Base-by-base conservation (phyloP, 2,329 filamentous ascomycete genomes). In the Apiospora phragmitis region DNA sequence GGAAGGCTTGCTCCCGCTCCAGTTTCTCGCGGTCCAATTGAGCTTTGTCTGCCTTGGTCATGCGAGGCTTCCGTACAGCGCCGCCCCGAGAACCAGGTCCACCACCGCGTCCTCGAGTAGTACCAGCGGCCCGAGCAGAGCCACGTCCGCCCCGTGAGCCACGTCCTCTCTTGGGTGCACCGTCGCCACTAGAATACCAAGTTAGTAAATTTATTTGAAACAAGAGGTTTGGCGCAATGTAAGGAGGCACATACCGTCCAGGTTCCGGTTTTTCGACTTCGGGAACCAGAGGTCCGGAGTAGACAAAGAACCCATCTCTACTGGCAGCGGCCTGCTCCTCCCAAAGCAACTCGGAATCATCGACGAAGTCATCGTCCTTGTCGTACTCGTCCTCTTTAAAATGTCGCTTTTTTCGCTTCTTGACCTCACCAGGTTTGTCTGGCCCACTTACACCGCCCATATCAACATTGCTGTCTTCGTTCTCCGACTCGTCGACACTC, bases 221-320 rank as follows among this genome's bases (percentile, higher is more conserved):
- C 4, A 3, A 38, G 38, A 2, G 14, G 32, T 32, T 38, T 9
- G 14, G 32, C 55, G 14, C 9, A 12, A 32, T n/a, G 9, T 21
- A 42, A 24, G 71, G 43, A 62, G 70, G 65, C 35, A 85, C 86
- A 73, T 86, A 88, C 86, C 84, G 77, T 77, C 77, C 85, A 70
- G 81, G 80, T 74, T 85, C 82, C 45, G 88, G 87, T 82, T 96
- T 95, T 82, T 97, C 93, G 29, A 92, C 93, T 81, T 97, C 94
- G 6, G 93, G 93, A 29, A 98, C 89, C 65, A 99, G 85, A 11
- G 95, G 95, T 4, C 96, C 96, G 72, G 94, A 97, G 82, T 98
- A 99, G 1, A 99, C 96, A 80, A 98, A 99, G 84, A 98, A 99
- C 1, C 96, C 96, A 79, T 98, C 96, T 76, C 95, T 94, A 75